A percentile compares a stretch with the other conserved stretches of the same genome.
Evolutionary conservation across 192 early-diverging fungal genomes (phyloP).

Genomic region (Entophlyctis helioformis): DNA sequence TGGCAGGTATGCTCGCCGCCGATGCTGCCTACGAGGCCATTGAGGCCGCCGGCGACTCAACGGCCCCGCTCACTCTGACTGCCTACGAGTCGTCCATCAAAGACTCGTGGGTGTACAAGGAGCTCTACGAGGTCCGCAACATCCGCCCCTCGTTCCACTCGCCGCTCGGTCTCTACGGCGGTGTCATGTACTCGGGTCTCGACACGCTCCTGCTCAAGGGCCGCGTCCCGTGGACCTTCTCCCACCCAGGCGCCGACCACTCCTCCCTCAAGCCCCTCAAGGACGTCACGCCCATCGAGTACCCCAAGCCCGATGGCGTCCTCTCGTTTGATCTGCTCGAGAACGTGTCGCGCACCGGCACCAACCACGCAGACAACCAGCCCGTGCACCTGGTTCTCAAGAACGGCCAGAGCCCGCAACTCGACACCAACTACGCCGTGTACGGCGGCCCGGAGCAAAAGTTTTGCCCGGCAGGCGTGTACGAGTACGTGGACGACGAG

Average conservation of each 20-base stretch:
- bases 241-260: slow-evolving; percentile 74
- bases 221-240: slow-evolving; percentile 85
- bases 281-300: slow-evolving; percentile 69
- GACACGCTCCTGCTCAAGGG: slow-evolving; percentile 86
- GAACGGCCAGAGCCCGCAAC: slow-evolving; percentile 59
- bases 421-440: slow-evolving; percentile 70
- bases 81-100: slow-evolving; percentile 73
- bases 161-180: slow-evolving; percentile 75
- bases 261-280: slow-evolving; percentile 56
- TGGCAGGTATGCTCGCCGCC: slow-evolving; percentile 70
- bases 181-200: slow-evolving; percentile 75
- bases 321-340: slow-evolving; percentile 94
- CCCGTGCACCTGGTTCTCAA: slow-evolving; percentile 80
- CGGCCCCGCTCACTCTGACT: slow-evolving; percentile 62
- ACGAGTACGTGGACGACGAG: slow-evolving; percentile 95
- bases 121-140: slow-evolving; percentile 86
- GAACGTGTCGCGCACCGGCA: slow-evolving; percentile 82
- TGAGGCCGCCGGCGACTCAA: slow-evolving; percentile 23
- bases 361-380: slow-evolving; percentile 89
- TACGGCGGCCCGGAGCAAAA: slow-evolving; percentile 89
- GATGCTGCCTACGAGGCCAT: slow-evolving; percentile 77
- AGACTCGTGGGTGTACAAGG: slow-evolving; percentile 82
- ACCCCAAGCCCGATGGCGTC: slow-evolving; percentile 93
- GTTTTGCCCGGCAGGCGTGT: slow-evolving; percentile 97
- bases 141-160: slow-evolving; percentile 86